Conservation (phyloP, 139 green algal genomes). For the Ettlia oleoabundans region DNA sequence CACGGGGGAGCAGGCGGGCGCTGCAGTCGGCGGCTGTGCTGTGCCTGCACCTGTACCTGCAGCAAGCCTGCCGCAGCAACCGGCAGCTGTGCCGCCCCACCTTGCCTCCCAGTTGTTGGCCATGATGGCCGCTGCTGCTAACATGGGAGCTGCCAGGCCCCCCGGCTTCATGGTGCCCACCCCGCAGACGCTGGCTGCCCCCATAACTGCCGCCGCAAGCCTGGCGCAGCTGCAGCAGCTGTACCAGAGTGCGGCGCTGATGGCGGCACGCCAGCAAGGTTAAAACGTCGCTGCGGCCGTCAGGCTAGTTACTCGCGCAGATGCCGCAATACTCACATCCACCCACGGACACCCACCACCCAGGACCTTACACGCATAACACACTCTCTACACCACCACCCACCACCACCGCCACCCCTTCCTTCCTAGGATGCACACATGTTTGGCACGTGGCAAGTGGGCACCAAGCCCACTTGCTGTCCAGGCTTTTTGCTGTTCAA, state of each 20-base stretch:
- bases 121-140: not conserved
- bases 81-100: not conserved
- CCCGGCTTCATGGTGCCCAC: not conserved
- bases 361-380: not conserved
- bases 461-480: not conserved
- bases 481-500: not conserved
- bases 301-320: not conserved
- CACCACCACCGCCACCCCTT: not conserved
- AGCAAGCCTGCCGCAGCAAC: too few species aligned
- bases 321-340: not conserved
- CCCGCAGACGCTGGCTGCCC: not conserved
- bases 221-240: slow-evolving; percentile 3
- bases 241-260: not conserved
- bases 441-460: too few species aligned
- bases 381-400: not conserved
- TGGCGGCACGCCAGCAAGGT: not conserved
- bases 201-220: not conserved
- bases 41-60: too few species aligned
- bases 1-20: not conserved
- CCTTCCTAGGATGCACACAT: too few species aligned
- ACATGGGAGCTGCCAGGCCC: too few species aligned
- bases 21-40: too few species aligned
- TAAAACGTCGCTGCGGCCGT: not conserved
- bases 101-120: not conserved
- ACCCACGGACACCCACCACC: too few species aligned